phyloP scores from a whole-genome alignment of 2,329 filamentous ascomycete genomes.

The Botrytis paeoniae region DNA sequence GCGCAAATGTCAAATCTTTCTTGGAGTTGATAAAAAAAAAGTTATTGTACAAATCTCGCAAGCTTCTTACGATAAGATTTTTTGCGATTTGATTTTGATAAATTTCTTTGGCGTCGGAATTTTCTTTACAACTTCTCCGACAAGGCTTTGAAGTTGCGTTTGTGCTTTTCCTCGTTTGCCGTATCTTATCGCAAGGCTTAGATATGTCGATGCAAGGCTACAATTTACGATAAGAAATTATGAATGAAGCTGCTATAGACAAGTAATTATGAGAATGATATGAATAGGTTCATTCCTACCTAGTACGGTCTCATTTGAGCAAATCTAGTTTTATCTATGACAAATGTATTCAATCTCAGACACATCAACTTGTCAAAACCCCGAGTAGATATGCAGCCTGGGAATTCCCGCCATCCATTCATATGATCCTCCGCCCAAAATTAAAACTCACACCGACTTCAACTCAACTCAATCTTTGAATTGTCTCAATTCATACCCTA shows the following conservation, averaged over 20 bases:
- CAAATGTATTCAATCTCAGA: not conserved
- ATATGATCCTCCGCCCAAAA: not conserved
- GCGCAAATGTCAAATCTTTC: slow-evolving; percentile 10
- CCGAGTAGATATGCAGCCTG: not conserved
- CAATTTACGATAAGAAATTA: not conserved
- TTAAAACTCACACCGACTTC: not conserved
- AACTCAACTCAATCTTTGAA: not conserved
- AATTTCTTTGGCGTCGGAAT: slow-evolving; percentile 20
- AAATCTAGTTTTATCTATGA: not conserved
- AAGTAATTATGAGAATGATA: not conserved
- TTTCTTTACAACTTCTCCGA: slow-evolving; percentile 2
- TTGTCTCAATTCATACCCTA: not conserved
- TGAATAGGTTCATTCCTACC: not conserved
- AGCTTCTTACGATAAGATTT: slow-evolving; percentile 16
- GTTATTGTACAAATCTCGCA: not conserved
- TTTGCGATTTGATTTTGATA: slow-evolving; percentile 20
- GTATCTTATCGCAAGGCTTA: slow-evolving; percentile 3
- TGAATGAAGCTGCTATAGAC: slow-evolving; percentile 14
- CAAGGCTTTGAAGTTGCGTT: not conserved
- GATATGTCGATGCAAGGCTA: not conserved
- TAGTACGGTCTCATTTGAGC: not conserved
- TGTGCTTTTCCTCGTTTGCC: not conserved
- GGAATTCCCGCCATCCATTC: not conserved
- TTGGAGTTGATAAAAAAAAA: slow-evolving; percentile 5
- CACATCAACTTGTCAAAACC: not conserved